A percentile compares a stretch with the other conserved stretches of the same genome.
phyloP scores from a whole-genome alignment of 345 rosid genomes.

The Theobroma cacao region DNA sequence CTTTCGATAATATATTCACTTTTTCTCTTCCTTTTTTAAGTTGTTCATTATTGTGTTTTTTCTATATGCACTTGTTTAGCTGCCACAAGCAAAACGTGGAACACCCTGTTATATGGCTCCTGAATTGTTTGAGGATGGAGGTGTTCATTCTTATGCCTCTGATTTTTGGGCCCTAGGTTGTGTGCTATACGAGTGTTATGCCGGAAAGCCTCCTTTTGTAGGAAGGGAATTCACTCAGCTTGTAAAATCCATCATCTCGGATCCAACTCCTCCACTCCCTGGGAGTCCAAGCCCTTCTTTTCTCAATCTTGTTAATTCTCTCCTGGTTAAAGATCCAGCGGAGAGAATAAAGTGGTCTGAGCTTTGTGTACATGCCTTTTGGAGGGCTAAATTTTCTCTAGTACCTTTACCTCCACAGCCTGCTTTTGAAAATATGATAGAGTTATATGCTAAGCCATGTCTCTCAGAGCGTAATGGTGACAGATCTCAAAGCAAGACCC shows the following conservation, averaged over 20 bases:
- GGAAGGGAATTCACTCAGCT: slow-evolving; percentile 88
- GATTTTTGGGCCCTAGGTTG: slow-evolving; percentile 99
- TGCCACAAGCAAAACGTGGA: slow-evolving; percentile 93
- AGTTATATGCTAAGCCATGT: slow-evolving; percentile 62
- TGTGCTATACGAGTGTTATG: slow-evolving; percentile 89
- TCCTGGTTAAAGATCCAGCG: slow-evolving; percentile 88
- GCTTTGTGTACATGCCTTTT: slow-evolving; percentile 84
- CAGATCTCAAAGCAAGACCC: slow-evolving; percentile 65
- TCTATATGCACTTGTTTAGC: slow-evolving; percentile 30
- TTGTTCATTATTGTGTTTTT: neutral
- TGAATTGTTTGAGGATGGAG: slow-evolving; percentile 95
- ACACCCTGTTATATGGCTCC: slow-evolving; percentile 99
- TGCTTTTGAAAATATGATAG: slow-evolving; percentile 79
- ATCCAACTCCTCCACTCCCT: slow-evolving; percentile 84
- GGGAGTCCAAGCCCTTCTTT: slow-evolving; percentile 82
- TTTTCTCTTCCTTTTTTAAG: neutral
- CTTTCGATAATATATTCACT: neutral
- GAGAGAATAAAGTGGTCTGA: slow-evolving; percentile 91
- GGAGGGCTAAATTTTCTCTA: slow-evolving; percentile 57
- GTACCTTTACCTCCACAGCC: slow-evolving; percentile 82
- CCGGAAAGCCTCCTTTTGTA: slow-evolving; percentile 88
- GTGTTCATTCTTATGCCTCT: slow-evolving; percentile 95
- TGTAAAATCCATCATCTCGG: slow-evolving; percentile 84
- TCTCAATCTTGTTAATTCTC: slow-evolving; percentile 78
- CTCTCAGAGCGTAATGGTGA: slow-evolving; percentile 78